Evolutionary conservation across 345 rosid genomes (phyloP).

Genomic region (Hibiscus mutabilis): DNA sequence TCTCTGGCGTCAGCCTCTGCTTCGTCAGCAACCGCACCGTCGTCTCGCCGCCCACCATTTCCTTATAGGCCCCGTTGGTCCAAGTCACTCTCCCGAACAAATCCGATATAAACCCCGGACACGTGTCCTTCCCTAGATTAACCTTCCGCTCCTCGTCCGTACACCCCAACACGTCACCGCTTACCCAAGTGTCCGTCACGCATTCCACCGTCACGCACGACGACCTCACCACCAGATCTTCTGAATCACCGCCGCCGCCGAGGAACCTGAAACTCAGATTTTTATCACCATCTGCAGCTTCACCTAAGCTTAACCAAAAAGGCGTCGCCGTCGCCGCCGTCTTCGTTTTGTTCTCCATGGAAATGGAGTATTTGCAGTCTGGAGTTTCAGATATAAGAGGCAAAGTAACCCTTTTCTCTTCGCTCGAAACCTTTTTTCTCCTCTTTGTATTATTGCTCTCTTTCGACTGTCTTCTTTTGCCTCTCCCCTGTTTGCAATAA

Average conservation of each 20-base stretch:
- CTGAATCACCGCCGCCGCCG: background rate
- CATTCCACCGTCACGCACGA: conserved; percentile 72
- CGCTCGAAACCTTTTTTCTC: conserved; percentile 22
- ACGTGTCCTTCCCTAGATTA: conserved; percentile 55
- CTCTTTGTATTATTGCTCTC: conserved; percentile 21
- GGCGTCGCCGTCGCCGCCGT: conserved; percentile 10
- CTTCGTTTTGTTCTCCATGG: conserved; percentile 13
- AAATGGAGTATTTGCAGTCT: conserved; percentile 24
- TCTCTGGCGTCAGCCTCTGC: conserved; percentile 26
- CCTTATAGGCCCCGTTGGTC: conserved; percentile 60
- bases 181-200: conserved; percentile 62
- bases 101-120: conserved; percentile 80
- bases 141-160: conserved; percentile 51
- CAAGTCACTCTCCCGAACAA: conserved; percentile 56
- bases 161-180: conserved; percentile 40
- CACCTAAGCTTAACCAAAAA: conserved; percentile 40
- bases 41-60: conserved; percentile 53
- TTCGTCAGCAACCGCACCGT: conserved; percentile 61
- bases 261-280: background rate
- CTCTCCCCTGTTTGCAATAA: conserved; percentile 19
- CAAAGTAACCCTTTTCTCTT: conserved; percentile 35
- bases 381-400: conserved; percentile 65
- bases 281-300: conserved; percentile 5
- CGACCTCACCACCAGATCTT: conserved; percentile 15
- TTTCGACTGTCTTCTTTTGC: conserved; percentile 35